These are phyloP conservation scores for Fusarium acutatum DNA, from an alignment of 2,329 filamentous ascomycete species.

Conservation along the genomic window DNA sequence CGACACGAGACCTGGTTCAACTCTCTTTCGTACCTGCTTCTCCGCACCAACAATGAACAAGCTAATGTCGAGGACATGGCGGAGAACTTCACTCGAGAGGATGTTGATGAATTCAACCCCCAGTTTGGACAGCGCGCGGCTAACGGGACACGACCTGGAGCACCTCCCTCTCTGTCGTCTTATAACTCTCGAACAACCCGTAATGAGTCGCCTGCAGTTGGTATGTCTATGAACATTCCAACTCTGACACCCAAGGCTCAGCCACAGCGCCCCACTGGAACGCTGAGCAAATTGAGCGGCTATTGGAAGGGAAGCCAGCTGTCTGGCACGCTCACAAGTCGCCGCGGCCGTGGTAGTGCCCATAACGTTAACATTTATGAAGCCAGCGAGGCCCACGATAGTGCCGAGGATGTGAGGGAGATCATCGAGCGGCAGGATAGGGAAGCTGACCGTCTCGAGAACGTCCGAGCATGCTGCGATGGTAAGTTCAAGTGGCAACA, in stretches of 20 bases:
- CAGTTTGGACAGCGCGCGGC: conserved; percentile 51
- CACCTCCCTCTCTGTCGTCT: conserved; percentile 75
- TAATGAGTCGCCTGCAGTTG: conserved; percentile 67
- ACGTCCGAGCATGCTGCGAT: conserved; percentile 97
- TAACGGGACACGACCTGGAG: conserved; percentile 58
- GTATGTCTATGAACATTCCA: conserved; percentile 61
- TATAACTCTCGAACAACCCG: conserved; percentile 79
- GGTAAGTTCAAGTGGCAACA: conserved; percentile 64
- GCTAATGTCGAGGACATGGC: conserved; percentile 68
- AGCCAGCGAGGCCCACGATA: conserved; percentile 73
- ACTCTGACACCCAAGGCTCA: conserved; percentile 63
- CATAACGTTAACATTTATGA: conserved; percentile 64
- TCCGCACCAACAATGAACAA: conserved; percentile 75
- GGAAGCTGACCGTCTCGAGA: conserved; percentile 84
- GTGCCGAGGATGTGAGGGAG: conserved; percentile 82
- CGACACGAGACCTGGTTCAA: conserved; percentile 99
- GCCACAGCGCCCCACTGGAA: conserved; percentile 52
- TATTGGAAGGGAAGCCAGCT: conserved; percentile 63
- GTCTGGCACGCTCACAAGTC: conserved; percentile 61
- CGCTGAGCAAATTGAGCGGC: conserved; percentile 66
- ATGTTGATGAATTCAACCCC: conserved; percentile 85
- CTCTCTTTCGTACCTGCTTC: conserved; percentile 88
- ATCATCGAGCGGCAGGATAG: conserved; percentile 82
- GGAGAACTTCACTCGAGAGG: conserved; percentile 66
- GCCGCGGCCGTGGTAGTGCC: conserved; percentile 60